phyloP scores from a whole-genome alignment of 441 rosid genomes.

The Adansonia madagascariensis region DNA sequence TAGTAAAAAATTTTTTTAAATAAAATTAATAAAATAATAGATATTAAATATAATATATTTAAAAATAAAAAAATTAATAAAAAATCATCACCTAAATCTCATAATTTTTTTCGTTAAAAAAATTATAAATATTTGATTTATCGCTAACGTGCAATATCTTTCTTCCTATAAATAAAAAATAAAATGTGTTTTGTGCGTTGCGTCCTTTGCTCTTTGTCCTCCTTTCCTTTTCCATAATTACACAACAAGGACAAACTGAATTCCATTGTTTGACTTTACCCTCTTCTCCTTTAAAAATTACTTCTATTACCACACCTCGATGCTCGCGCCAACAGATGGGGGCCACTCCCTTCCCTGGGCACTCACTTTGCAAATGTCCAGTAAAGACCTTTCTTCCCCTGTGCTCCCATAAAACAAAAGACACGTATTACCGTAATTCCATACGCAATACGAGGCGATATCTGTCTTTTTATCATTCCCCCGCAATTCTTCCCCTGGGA shows the following conservation, averaged over 20 bases:
- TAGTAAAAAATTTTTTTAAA: no score
- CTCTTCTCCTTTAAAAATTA: not conserved
- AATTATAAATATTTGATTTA: no score
- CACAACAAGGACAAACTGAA: constrained; percentile 3
- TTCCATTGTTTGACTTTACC: not conserved
- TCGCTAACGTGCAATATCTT: no score
- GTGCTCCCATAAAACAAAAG: not conserved
- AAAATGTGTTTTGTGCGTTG: not conserved
- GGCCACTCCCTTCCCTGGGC: not conserved
- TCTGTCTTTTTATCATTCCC: constrained; percentile 24
- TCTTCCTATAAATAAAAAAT: not conserved
- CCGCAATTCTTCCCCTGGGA: not conserved
- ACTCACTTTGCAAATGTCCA: no score
- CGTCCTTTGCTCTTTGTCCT: constrained; percentile 7
- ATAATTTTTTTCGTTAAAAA: no score
- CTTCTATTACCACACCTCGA: constrained; percentile 21
- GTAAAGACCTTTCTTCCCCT: not conserved
- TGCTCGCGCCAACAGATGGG: not conserved
- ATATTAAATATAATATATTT: no score
- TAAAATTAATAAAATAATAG: no score
- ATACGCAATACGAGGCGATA: constrained; percentile 24
- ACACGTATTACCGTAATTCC: constrained; percentile 7
- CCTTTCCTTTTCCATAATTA: not conserved
- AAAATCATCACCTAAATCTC: no score
- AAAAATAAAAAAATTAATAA: no score